Evolutionary conservation across 352 stramenopile genomes (phyloP).

Genomic region (Globisporangium sylvaticum): DNA sequence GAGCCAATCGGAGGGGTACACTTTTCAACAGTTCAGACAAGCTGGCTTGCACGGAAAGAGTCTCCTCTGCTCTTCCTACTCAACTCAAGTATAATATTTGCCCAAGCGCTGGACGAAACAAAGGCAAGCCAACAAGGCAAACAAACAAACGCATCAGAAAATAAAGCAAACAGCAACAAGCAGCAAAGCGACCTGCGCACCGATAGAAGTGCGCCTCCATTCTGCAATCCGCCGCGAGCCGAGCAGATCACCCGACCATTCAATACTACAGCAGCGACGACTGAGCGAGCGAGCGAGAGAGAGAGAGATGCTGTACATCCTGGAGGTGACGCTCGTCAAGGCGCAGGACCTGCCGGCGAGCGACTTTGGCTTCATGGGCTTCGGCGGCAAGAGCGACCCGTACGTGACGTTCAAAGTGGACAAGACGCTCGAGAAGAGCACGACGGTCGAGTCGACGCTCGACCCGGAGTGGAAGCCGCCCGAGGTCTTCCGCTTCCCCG

Average conservation of each 20-base stretch:
- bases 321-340: constrained; percentile 58
- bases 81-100: not conserved
- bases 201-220: not conserved
- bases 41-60: not conserved
- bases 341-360: constrained; percentile 48
- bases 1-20: not conserved
- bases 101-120: not conserved
- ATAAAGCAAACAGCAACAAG: not conserved
- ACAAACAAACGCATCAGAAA: not conserved
- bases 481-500: constrained; percentile 58
- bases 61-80: not conserved
- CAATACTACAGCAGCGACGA: not conserved
- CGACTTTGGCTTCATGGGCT: constrained; percentile 63
- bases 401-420: constrained; percentile 68
- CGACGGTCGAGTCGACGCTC: constrained; percentile 36
- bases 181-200: not conserved
- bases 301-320: constrained; percentile 31
- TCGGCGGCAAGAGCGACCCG: constrained; percentile 75
- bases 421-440: constrained; percentile 40
- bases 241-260: not conserved
- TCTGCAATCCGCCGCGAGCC: not conserved
- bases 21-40: not conserved
- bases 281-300: not conserved
- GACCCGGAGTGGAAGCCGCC: constrained; percentile 52
- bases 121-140: not conserved